Percentiles rank a stretch among this genome's conserved stretches.
phyloP scores from a whole-genome alignment of 371 early-diverging fungal species.

The Funneliformis caledonium region DNA sequence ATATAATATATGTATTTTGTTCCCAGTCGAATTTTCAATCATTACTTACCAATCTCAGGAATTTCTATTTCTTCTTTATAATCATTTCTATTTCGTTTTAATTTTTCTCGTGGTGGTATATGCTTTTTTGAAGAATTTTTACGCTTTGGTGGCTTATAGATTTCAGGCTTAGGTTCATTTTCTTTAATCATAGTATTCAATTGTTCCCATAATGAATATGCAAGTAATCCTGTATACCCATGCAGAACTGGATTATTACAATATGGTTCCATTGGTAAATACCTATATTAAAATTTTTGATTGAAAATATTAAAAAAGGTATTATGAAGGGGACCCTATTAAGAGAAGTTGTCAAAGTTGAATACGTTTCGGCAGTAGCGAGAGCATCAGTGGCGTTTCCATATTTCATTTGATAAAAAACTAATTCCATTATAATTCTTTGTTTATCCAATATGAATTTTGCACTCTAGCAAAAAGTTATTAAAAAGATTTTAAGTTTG shows the following conservation, averaged over 20 bases:
- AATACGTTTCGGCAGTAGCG: slow-evolving; percentile 21
- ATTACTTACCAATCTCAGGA: neutral
- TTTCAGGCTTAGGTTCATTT: neutral
- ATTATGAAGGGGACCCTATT: neutral
- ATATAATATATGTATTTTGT: neutral
- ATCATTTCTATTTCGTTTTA: neutral
- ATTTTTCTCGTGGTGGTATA: neutral
- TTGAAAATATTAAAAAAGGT: neutral
- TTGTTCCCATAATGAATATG: slow-evolving; percentile 27
- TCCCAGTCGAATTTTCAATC: neutral
- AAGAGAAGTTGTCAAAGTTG: neutral
- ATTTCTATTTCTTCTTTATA: neutral
- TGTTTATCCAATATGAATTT: neutral
- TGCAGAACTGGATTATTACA: slow-evolving; percentile 22
- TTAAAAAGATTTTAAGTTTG: too few species aligned
- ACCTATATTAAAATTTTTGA: neutral
- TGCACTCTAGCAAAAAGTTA: too few species aligned
- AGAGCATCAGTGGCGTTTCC: slow-evolving; percentile 5
- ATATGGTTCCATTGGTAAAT: slow-evolving; percentile 17
- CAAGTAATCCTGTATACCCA: slow-evolving; percentile 28
- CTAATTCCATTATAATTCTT: slow-evolving; percentile 2
- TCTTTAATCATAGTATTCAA: neutral
- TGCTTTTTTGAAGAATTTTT: neutral
- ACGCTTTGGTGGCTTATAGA: neutral
- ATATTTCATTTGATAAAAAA: slow-evolving; percentile 21